Conservation (phyloP, 345 rosid genomes). For the Xanthoceras sorbifolium region DNA sequence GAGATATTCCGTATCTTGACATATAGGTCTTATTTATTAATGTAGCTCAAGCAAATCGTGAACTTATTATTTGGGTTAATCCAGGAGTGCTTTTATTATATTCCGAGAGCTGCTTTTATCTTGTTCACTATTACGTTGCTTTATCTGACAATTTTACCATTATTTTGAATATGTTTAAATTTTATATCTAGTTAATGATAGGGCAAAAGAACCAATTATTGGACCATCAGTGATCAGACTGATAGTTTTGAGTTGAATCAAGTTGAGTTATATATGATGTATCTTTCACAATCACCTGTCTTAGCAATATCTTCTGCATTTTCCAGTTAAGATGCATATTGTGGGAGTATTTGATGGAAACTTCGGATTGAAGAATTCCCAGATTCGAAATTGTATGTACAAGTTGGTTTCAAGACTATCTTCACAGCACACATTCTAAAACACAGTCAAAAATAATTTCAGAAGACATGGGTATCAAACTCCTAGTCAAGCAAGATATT, state of each 20-base stretch:
- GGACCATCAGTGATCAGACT: not conserved
- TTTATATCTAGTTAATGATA: not conserved
- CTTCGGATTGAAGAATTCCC: not conserved
- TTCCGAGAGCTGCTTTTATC: not conserved
- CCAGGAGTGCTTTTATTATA: not conserved
- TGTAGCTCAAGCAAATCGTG: not conserved
- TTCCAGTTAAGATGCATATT: not conserved
- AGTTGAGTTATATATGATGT: not conserved
- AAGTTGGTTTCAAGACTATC: not conserved
- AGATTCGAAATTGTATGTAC: not conserved
- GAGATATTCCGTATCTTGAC: not conserved
- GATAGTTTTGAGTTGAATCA: not conserved
- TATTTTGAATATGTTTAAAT: not conserved
- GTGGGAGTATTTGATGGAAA: not conserved
- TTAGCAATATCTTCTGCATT: not conserved
- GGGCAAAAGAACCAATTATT: not conserved
- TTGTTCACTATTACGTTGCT: not conserved
- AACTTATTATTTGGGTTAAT: not conserved
- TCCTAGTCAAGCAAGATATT: not conserved
- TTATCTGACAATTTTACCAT: not conserved
- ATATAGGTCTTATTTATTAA: not conserved
- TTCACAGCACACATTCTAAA: not conserved
- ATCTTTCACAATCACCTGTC: not conserved
- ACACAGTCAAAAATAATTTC: not conserved
- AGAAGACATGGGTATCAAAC: not conserved